Evolutionary conservation across 306 rosid species (phyloP).

Genomic region (Dalbergia cochinchinensis): DNA sequence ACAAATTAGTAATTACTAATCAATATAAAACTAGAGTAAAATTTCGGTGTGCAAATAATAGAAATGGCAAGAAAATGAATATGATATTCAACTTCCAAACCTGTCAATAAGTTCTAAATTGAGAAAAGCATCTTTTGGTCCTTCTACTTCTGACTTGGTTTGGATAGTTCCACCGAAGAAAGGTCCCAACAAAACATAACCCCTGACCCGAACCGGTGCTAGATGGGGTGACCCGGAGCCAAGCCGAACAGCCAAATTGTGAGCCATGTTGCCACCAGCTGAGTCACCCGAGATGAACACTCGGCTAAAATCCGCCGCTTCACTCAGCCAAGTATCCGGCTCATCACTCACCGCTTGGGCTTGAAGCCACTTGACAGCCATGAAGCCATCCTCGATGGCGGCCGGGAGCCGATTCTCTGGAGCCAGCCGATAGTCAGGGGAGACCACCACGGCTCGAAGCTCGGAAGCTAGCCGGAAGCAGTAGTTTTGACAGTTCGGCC

Average conservation of each 20-base stretch:
- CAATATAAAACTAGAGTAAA: background rate
- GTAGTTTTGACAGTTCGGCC: slow-evolving; percentile 91
- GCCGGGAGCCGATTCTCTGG: slow-evolving; percentile 83
- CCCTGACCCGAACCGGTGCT: slow-evolving; percentile 66
- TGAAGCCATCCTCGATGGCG: slow-evolving; percentile 73
- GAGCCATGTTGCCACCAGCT: slow-evolving; percentile 85
- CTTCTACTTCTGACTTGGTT: slow-evolving; percentile 71
- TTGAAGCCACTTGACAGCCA: slow-evolving; percentile 78
- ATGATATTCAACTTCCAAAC: slow-evolving; percentile 40
- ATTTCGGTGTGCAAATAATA: background rate
- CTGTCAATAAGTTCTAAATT: slow-evolving; percentile 84
- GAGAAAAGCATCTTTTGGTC: slow-evolving; percentile 81
- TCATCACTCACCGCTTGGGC: slow-evolving; percentile 55
- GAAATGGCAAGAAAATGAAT: background rate
- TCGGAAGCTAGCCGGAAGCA: slow-evolving; percentile 65
- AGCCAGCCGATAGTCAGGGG: slow-evolving; percentile 84
- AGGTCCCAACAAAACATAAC: slow-evolving; percentile 80
- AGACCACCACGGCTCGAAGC: slow-evolving; percentile 62
- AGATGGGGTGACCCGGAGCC: slow-evolving; percentile 59
- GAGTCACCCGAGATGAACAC: slow-evolving; percentile 87
- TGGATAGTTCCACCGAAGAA: slow-evolving; percentile 76
- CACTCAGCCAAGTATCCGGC: slow-evolving; percentile 70
- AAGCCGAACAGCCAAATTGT: slow-evolving; percentile 66
- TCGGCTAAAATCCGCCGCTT: slow-evolving; percentile 67
- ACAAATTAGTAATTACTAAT: background rate